These are phyloP conservation scores for Thermothelomyces thermophilus DNA, from an alignment of 2,329 filamentous ascomycete genomes.

Conservation along the genomic window DNA sequence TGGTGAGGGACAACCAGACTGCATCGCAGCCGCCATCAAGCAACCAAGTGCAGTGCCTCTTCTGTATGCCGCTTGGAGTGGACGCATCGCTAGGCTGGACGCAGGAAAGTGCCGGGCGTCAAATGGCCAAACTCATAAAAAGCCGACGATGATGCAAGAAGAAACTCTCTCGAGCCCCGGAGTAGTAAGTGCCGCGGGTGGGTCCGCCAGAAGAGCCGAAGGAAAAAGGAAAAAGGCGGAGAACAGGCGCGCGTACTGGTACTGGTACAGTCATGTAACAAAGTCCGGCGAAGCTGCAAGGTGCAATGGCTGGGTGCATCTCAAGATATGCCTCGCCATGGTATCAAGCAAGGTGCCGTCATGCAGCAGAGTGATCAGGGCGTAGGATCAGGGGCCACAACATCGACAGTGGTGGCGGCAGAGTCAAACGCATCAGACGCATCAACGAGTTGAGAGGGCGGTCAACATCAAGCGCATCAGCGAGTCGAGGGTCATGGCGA, in stretches of 20 bases:
- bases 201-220: background rate
- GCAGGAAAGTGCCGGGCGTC: background rate
- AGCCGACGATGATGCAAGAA: background rate
- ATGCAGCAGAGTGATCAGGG: slow-evolving; percentile 12
- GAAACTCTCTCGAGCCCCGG: background rate
- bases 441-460: slow-evolving; percentile 21
- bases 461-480: slow-evolving; percentile 25
- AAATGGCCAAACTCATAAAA: background rate
- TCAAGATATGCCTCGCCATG: slow-evolving; percentile 14
- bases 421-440: slow-evolving; percentile 22
- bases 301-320: slow-evolving; percentile 6
- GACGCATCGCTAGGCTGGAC: background rate
- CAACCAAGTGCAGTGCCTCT: background rate
- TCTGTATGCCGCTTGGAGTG: background rate
- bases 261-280: slow-evolving; percentile 21
- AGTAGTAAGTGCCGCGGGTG: slow-evolving; percentile 9
- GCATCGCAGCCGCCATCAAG: slow-evolving; percentile 1
- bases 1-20: background rate
- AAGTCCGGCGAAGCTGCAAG: slow-evolving; percentile 2
- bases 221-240: background rate
- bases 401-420: slow-evolving; percentile 10
- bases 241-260: slow-evolving; percentile 14
- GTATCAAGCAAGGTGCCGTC: slow-evolving; percentile 15
- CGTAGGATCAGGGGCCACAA: slow-evolving; percentile 14
- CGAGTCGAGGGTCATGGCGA: slow-evolving; percentile 18